phyloP scores from a whole-genome alignment of 108 stramenopile genomes.

The Cyclotella choctawhatcheeana region DNA sequence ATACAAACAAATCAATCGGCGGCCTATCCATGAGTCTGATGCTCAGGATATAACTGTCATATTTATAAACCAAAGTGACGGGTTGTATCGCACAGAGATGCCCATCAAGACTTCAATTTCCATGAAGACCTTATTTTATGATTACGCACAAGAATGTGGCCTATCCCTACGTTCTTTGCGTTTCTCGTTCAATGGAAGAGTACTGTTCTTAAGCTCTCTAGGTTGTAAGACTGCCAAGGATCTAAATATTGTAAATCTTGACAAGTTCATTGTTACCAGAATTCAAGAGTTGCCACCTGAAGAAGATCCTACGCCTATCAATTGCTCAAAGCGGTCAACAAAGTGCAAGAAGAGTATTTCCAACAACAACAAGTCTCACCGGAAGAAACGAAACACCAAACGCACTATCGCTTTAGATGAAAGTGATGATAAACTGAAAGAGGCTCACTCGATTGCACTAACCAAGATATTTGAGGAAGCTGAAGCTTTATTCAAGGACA shows the following conservation, averaged over 20 bases:
- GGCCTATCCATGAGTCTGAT: too few relatives aligned
- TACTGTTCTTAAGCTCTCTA: conserved; percentile 23
- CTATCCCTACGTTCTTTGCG: conserved; percentile 18
- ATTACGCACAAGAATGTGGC: conserved; percentile 25
- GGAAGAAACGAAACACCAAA: neutral
- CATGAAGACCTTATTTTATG: conserved; percentile 13
- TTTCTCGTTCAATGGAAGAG: conserved; percentile 15
- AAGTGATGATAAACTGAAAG: neutral
- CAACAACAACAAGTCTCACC: neutral
- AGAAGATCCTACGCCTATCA: neutral
- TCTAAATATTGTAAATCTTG: conserved; percentile 7
- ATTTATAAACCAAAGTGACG: too few relatives aligned
- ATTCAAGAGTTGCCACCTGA: neutral
- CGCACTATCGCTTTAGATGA: neutral
- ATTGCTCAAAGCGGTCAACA: neutral
- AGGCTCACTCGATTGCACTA: conserved; percentile 10
- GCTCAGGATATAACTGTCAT: too few relatives aligned
- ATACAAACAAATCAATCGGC: too few relatives aligned
- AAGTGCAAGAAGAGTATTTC: neutral
- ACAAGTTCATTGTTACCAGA: neutral
- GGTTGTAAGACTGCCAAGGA: conserved; percentile 15
- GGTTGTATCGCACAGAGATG: too few relatives aligned
- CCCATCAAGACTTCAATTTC: conserved; percentile 6
- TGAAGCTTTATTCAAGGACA: conserved; percentile 15
- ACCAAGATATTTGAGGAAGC: conserved; percentile 24